These are phyloP conservation scores for Taphrina deformans DNA, from an alignment of 1,139 yeast genomes.

Conservation along the genomic window DNA sequence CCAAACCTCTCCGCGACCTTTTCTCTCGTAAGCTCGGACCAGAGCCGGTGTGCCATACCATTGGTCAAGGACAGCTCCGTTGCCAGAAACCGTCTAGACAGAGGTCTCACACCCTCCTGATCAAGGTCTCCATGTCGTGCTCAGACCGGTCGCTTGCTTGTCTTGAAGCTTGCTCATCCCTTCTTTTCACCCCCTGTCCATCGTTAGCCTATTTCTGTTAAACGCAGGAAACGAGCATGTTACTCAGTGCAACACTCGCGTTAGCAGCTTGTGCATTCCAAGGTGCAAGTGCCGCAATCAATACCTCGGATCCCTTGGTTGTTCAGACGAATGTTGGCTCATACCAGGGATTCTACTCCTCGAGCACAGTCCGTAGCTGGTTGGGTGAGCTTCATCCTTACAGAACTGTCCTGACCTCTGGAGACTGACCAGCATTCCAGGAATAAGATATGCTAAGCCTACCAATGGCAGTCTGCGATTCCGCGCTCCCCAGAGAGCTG, in stretches of 20 bases:
- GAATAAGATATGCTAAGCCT: conserved; percentile 15
- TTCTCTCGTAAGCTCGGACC: no score
- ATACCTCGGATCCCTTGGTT: not conserved
- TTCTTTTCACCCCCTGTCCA: no score
- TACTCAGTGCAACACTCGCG: not conserved
- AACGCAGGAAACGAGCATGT: no score
- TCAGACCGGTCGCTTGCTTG: not conserved
- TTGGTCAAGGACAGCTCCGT: not conserved
- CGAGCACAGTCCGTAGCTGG: conserved; percentile 20
- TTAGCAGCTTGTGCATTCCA: not conserved
- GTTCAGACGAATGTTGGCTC: conserved; percentile 16
- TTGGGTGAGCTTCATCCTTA: not conserved
- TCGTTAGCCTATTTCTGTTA: no score
- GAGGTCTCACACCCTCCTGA: no score
- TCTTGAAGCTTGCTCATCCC: no score
- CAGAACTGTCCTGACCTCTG: not conserved
- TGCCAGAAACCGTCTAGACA: no score
- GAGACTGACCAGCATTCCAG: not conserved
- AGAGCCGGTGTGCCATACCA: no score
- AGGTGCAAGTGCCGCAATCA: not conserved
- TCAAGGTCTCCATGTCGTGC: not conserved
- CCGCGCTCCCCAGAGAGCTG: conserved; percentile 18
- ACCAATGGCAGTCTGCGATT: conserved; percentile 18
- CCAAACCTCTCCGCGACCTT: no score
- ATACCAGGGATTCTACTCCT: conserved; percentile 9